Conservation (phyloP, 495 filamentous ascomycete species). For the Cetradonia linearis region DNA sequence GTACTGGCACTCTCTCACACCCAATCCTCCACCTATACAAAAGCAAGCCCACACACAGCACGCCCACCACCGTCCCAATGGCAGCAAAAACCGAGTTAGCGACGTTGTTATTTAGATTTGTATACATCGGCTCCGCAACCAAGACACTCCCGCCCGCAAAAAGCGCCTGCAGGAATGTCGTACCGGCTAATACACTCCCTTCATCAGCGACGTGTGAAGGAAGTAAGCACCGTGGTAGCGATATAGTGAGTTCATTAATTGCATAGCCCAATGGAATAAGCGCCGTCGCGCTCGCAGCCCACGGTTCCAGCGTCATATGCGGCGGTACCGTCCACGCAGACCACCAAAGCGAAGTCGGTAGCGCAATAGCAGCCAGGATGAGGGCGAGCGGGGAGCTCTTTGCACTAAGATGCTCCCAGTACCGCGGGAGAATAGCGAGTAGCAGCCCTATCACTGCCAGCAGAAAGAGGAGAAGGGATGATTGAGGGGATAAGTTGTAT, state of each 20-base stretch:
- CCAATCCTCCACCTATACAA: not conserved
- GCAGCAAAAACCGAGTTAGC: not conserved
- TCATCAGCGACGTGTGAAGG: not conserved
- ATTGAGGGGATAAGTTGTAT: not conserved
- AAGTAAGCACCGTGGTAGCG: not conserved
- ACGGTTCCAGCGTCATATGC: not conserved
- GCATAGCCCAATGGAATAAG: not conserved
- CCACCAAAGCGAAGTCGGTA: slow-evolving; percentile 4
- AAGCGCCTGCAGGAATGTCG: not conserved
- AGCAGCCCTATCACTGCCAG: not conserved
- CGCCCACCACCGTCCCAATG: not conserved
- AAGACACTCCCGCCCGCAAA: not conserved
- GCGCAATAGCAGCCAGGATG: not conserved
- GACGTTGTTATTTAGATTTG: not conserved
- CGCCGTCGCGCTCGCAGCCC: not conserved
- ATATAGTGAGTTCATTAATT: not conserved
- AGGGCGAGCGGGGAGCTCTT: not conserved
- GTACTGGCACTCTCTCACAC: too few relatives aligned
- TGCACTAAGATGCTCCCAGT: not conserved
- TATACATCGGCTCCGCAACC: not conserved
- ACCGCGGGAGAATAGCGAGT: slow-evolving; percentile 1
- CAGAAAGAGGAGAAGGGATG: not conserved
- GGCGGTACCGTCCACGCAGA: slow-evolving; percentile 2
- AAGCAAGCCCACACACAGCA: not conserved
- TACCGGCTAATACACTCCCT: not conserved